Conservation (phyloP, 371 early-diverging fungal species). For the Blastocladiella emersonii region DNA sequence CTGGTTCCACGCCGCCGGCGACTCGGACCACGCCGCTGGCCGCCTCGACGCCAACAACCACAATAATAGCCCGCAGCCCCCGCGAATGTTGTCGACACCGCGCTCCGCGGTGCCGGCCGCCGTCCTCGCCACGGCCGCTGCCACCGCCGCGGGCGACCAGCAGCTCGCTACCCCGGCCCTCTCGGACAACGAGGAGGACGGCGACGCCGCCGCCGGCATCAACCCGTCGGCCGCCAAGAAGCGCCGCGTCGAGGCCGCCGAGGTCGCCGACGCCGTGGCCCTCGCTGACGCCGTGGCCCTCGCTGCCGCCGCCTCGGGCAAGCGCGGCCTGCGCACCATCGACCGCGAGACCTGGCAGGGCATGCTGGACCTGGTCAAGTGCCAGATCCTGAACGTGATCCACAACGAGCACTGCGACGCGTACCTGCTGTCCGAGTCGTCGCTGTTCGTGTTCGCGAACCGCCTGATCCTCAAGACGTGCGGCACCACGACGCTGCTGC, state of each 20-base stretch:
- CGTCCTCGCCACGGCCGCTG: slow-evolving; percentile 18
- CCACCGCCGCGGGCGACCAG: slow-evolving; percentile 10
- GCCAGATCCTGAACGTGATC: slow-evolving; percentile 73
- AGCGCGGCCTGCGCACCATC: slow-evolving; percentile 56
- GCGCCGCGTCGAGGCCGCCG: slow-evolving; percentile 12
- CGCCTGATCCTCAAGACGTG: slow-evolving; percentile 91
- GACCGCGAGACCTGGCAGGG: slow-evolving; percentile 65
- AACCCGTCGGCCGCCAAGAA: slow-evolving; percentile 10
- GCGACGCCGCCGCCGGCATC: slow-evolving; percentile 17
- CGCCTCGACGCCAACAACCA: slow-evolving; percentile 17
- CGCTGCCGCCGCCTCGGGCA: not conserved
- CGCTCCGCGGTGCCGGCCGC: slow-evolving; percentile 10
- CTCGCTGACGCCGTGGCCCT: slow-evolving; percentile 16
- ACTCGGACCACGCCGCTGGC: slow-evolving; percentile 21
- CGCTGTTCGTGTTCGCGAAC: slow-evolving; percentile 91
- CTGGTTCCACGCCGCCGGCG: slow-evolving; percentile 58
- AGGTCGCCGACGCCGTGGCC: slow-evolving; percentile 17
- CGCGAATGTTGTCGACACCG: too few relatives aligned
- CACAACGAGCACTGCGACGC: slow-evolving; percentile 65
- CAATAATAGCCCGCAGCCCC: too few relatives aligned
- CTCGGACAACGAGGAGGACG: not conserved
- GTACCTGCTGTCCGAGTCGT: slow-evolving; percentile 86
- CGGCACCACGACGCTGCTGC: slow-evolving; percentile 84
- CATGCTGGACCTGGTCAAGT: slow-evolving; percentile 81
- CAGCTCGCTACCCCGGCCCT: not conserved